Percentiles rank a stretch among this genome's conserved stretches.
Evolutionary conservation across 345 rosid species (phyloP).

Genomic region (Syzygium aqueum): DNA sequence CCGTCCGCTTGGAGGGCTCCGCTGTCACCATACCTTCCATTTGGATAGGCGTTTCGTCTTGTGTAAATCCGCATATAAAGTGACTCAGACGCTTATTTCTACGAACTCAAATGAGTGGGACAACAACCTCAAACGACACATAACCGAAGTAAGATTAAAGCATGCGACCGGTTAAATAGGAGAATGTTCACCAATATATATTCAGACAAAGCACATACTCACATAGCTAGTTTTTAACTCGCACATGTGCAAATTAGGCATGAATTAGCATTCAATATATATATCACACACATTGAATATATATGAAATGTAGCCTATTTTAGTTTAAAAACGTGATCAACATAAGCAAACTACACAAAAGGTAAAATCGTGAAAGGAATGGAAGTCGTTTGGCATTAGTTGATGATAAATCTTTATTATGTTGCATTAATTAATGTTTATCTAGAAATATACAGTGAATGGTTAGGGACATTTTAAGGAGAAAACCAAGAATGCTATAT

Average conservation of each 20-base stretch:
- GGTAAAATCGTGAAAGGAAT: not conserved
- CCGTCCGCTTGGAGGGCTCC: not conserved
- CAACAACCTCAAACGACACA: not conserved
- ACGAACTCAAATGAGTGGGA: not conserved
- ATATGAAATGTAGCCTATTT: not conserved
- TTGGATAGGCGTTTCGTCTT: not conserved
- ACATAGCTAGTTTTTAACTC: not conserved
- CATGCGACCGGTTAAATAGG: not conserved
- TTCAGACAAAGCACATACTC: no score
- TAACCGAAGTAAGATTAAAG: not conserved
- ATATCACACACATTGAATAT: no score
- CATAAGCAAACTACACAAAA: not conserved
- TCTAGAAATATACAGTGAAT: not conserved
- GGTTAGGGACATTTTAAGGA: not conserved
- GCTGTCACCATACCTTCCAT: not conserved
- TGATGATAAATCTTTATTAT: not conserved
- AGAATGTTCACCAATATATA: no score
- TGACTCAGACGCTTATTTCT: not conserved
- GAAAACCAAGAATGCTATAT: not conserved
- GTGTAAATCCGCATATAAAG: not conserved
- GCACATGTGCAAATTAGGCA: not conserved
- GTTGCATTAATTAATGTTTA: not conserved
- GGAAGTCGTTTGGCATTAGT: not conserved
- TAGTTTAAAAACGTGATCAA: not conserved
- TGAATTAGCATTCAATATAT: no score